Base-by-base conservation (phyloP, 2,329 filamentous ascomycete genomes). In the Neurospora crassa region DNA sequence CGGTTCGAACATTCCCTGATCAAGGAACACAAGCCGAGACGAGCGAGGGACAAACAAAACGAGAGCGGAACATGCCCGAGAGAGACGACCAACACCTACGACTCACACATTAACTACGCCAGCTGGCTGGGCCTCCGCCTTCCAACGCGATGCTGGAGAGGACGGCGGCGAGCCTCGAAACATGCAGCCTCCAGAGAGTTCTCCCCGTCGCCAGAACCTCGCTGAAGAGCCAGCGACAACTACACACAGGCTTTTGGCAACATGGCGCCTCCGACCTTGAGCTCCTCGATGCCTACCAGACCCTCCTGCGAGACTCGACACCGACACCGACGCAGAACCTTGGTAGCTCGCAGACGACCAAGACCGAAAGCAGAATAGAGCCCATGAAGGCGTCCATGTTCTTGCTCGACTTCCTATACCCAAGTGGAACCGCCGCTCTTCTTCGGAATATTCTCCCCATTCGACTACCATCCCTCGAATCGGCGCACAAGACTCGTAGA, bases 341-440 rank as follows among this genome's bases (percentile, higher is more conserved):
- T 71, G 73, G 68, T 76, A 76, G 71, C 67, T 76, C 79, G 45
- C 73, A 47, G 75, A 34, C 29, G 29, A 75, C 68, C 71, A 74
- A 69, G 74, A 70, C 70, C 72, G 76, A 71, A 71, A 76, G 77
- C 63, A 74, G 74, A 11, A 67, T 74, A 78, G 73, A 77, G 40
- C 37, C 78, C 2, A 75, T 86, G 70, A 79, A 79, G 47, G 83
- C 85, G 40, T 87, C 86, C 5, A 76, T 82, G 10, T 84, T 87
- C 70, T 78, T 86, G 68, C 83, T 89, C 77, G 87, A 88, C 77
- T 88, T 88, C 70, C 78, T 88, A 10, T 88, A 88, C 69, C 86
- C 86, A 5, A 82, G 76, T 42, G 82, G 82, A 11, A 81, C 84
- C 12, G 71, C 83, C 14, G 78, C 81, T 16, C 78, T 85, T 5